phyloP scores from a whole-genome alignment of 2,329 filamentous ascomycete genomes.

The Drechslerella coelobrocha region DNA sequence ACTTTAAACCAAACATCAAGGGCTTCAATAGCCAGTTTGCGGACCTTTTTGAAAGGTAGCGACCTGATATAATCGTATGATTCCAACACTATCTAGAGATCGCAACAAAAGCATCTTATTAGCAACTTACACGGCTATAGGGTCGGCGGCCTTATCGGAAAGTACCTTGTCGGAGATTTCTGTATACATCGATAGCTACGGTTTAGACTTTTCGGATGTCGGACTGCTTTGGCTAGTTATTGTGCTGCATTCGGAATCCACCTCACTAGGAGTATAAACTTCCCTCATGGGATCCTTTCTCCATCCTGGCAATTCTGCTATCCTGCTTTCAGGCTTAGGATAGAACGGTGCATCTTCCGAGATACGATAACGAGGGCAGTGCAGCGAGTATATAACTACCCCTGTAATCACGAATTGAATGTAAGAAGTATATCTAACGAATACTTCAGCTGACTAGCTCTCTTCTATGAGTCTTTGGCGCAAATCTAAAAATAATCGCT shows the following conservation, averaged over 20 bases:
- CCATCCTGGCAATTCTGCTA: neutral
- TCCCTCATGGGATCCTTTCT: neutral
- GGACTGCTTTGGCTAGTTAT: neutral
- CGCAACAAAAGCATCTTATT: too few species aligned
- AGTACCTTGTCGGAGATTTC: neutral
- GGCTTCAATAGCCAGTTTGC: neutral
- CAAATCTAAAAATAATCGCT: neutral
- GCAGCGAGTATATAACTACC: neutral
- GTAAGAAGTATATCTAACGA: neutral
- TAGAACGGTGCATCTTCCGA: neutral
- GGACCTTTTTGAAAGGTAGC: neutral
- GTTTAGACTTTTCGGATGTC: neutral
- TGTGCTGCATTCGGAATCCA: neutral
- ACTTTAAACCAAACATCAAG: neutral
- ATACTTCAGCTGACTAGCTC: neutral
- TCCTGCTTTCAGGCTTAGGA: neutral
- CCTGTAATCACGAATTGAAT: neutral
- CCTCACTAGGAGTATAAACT: neutral
- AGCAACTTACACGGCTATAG: too few species aligned
- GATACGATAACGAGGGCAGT: neutral
- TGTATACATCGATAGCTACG: neutral
- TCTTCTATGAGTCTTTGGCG: neutral
- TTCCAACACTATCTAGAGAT: neutral
- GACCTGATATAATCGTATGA: neutral
- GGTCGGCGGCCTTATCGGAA: too few species aligned